Conservation (phyloP, 2,329 filamentous ascomycete genomes). For the Alternaria brassicae region DNA sequence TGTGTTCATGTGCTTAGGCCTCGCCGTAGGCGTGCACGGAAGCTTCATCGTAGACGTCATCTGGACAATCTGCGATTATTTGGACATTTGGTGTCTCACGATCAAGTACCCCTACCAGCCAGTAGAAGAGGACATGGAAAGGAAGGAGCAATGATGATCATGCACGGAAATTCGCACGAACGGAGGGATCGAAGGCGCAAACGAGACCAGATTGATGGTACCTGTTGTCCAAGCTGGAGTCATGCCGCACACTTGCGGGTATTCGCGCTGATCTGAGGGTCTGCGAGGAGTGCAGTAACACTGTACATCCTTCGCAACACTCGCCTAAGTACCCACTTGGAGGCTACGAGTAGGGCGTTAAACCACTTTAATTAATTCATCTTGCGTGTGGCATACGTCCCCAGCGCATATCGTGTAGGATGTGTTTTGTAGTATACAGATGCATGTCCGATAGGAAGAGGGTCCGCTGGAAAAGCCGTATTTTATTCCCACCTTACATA, state of each 20-base stretch:
- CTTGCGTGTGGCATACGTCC: too few relatives aligned
- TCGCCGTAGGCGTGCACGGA: conserved; percentile 89
- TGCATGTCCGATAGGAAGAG: too few relatives aligned
- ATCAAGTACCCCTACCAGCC: conserved; percentile 81
- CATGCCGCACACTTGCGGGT: not conserved
- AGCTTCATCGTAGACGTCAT: conserved; percentile 98
- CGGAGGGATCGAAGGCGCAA: not conserved
- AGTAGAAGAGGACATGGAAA: conserved; percentile 40
- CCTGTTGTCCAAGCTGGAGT: not conserved
- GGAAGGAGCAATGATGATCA: conserved; percentile 32
- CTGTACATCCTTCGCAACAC: too few relatives aligned
- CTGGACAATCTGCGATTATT: conserved; percentile 94
- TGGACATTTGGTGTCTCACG: conserved; percentile 97
- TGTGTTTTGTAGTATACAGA: too few relatives aligned
- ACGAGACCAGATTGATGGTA: not conserved
- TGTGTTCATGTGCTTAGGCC: conserved; percentile 85
- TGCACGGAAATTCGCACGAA: not conserved
- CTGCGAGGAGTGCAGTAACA: too few relatives aligned
- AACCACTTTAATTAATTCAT: too few relatives aligned
- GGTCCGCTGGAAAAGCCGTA: too few relatives aligned
- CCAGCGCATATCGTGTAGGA: too few relatives aligned
- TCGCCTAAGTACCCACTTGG: too few relatives aligned
- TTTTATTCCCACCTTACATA: too few relatives aligned
- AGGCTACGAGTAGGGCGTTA: too few relatives aligned
- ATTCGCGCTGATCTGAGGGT: not conserved